A percentile compares a stretch with the other conserved stretches of the same genome.
Evolutionary conservation across 768 basidiomycete genomes (phyloP).

Genomic region (Agrocybe pediades): DNA sequence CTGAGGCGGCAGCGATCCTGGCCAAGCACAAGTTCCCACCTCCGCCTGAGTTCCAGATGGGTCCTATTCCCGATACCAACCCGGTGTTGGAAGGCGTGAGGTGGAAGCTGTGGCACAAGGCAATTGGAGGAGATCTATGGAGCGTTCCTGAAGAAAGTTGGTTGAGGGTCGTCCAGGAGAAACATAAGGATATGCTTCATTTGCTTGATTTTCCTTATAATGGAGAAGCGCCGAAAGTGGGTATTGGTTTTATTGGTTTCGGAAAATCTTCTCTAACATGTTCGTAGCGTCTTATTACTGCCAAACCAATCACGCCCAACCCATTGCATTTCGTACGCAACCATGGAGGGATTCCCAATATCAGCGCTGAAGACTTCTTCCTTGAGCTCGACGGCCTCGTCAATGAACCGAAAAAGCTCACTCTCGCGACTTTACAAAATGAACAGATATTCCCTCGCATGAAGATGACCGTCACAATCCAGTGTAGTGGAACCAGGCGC

Average conservation of each 20-base stretch:
- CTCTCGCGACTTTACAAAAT: constrained; percentile 13
- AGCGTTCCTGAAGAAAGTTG: constrained; percentile 13
- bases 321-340: constrained; percentile 11
- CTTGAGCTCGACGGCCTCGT: constrained; percentile 17
- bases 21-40: constrained; percentile 10
- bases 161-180: constrained; percentile 15
- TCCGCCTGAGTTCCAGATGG: constrained; percentile 16
- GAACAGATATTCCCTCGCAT: constrained; percentile 13
- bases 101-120: constrained; percentile 16
- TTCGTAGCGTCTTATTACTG: background rate
- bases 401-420: constrained; percentile 14
- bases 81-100: constrained; percentile 11
- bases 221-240: constrained; percentile 12
- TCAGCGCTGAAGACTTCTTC: constrained; percentile 10
- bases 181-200: constrained; percentile 15
- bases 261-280: background rate
- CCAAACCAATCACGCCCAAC: constrained; percentile 1
- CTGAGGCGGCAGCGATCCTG: constrained; percentile 7
- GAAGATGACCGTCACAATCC: constrained; percentile 11
- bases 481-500: constrained; percentile 17
- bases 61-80: constrained; percentile 12
- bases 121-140: constrained; percentile 12
- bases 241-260: background rate
- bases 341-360: constrained; percentile 16
- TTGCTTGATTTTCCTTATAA: constrained; percentile 16